Base-by-base conservation (phyloP, 192 early-diverging fungal genomes). In the Rhizophlyctis rosea region DNA sequence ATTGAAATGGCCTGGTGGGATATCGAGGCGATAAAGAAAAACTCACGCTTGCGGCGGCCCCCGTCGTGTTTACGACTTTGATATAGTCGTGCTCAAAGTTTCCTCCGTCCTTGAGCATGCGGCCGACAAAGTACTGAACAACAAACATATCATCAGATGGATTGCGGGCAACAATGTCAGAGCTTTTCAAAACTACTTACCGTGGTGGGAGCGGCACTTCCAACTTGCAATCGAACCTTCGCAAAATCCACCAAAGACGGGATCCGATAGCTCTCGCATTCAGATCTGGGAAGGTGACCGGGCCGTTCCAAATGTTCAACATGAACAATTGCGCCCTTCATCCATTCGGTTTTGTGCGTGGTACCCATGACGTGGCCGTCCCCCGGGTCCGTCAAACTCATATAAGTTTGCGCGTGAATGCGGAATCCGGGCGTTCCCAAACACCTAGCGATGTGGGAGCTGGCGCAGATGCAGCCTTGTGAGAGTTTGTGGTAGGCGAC, bases 281-380 rank as follows among this genome's bases (percentile, higher is more conserved):
- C 54, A 31, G 28, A n/a, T 4, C 54, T 27, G 4, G 54, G 54
- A 3, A 56, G 54, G 24, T 56, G 25, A 13, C 31, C 31, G 9
- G 54, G 54, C 14, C 54, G 25, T 24, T 56, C 54, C 54, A 56
- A 56, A 56, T 56, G 54, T 24, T 56, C 54, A 56, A 56, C 54
- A 32, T 56, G 54, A 9, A 56, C 31, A 56, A 56, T 56, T 33
- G 31, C 54, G 11, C 54, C 54, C 24, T 33, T 27, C 54, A 56
- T 24, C 54, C 54, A 56, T 4, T 24, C 28, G 14, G 21, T 33
- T 14, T 56, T 27, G 25, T 24, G 25, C 13, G 54, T 56, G 27
- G 54, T 56, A 5, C 54, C 54, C 13, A 33, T 33, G 29, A 27
- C 13, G 24, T 56, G 54, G 14, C 54, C 54, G 24, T 56, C 54